Conservation (phyloP, 768 basidiomycete genomes). For the Boletus edulis region DNA sequence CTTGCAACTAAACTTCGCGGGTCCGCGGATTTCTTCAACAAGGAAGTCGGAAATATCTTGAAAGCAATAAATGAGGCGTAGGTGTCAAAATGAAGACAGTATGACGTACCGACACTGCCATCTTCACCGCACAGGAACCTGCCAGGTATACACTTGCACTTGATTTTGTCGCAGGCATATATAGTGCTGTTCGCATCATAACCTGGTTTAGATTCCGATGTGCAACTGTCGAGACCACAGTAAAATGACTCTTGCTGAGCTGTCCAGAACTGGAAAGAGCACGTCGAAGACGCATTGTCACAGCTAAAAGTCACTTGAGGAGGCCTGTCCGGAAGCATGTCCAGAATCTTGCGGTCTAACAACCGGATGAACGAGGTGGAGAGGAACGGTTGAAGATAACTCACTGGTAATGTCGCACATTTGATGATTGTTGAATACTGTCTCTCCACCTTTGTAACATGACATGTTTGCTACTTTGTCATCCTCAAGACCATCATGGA, state of each 20-base stretch:
- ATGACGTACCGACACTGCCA: constrained; percentile 81
- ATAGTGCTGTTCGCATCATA: constrained; percentile 69
- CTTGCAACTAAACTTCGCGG: constrained; percentile 80
- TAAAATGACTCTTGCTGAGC: constrained; percentile 94
- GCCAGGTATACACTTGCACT: constrained; percentile 91
- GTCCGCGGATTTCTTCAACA: constrained; percentile 84
- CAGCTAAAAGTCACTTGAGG: constrained; percentile 98
- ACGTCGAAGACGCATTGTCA: constrained; percentile 57
- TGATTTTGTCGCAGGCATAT: constrained; percentile 80
- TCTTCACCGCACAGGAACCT: constrained; percentile 95
- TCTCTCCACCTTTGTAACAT: constrained; percentile 91
- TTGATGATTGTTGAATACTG: constrained; percentile 94
- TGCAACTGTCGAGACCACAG: constrained; percentile 78
- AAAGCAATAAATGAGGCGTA: neutral
- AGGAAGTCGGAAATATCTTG: constrained; percentile 91
- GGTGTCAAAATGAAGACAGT: neutral
- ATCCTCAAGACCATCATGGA: constrained; percentile 39
- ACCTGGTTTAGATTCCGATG: constrained; percentile 42
- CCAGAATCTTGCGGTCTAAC: constrained; percentile 90
- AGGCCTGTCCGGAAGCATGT: constrained; percentile 83
- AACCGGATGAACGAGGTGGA: neutral
- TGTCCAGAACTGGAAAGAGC: constrained; percentile 98
- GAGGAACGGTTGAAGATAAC: constrained; percentile 27
- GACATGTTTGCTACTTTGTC: constrained; percentile 66
- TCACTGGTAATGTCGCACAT: constrained; percentile 98